These are phyloP conservation scores for Gossypium arboreum DNA, from an alignment of 345 rosid species.

Conservation along the genomic window DNA sequence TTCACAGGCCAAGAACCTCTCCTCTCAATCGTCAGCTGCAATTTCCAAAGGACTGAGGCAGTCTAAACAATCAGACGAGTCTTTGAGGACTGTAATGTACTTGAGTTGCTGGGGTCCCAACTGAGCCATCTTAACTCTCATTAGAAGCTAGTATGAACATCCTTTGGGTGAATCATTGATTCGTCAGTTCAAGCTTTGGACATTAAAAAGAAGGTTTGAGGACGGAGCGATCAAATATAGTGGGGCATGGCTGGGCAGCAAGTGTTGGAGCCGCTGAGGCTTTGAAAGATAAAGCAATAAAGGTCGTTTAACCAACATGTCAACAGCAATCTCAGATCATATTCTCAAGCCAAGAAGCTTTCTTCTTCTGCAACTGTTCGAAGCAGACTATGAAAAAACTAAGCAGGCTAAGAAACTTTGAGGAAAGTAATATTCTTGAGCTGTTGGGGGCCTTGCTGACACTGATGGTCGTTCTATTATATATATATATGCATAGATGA, in stretches of 20 bases:
- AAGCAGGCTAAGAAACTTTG: slow-evolving; percentile 36
- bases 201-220: too few species aligned
- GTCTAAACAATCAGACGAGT: slow-evolving; percentile 39
- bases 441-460: slow-evolving; percentile 55
- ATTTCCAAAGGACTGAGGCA: background rate
- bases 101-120: slow-evolving; percentile 56
- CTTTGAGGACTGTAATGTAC: slow-evolving; percentile 39
- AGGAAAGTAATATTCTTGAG: slow-evolving; percentile 54
- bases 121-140: background rate
- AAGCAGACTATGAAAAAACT: slow-evolving; percentile 25
- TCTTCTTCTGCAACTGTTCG: slow-evolving; percentile 27
- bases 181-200: too few species aligned
- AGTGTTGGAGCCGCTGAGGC: slow-evolving; percentile 58
- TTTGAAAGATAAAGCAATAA: slow-evolving; percentile 44
- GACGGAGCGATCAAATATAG: slow-evolving; percentile 18
- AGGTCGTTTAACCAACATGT: slow-evolving; percentile 40
- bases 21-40: slow-evolving; percentile 34
- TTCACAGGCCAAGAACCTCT: slow-evolving; percentile 41
- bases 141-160: too few species aligned
- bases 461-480: background rate
- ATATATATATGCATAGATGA: too few species aligned
- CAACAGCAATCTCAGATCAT: slow-evolving; percentile 32
- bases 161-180: background rate
- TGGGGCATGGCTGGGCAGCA: slow-evolving; percentile 48
- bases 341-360: slow-evolving; percentile 41